Evolutionary conservation across 495 filamentous ascomycete species (phyloP).

Genomic region (Aspergillus sclerotiicarbonarius): DNA sequence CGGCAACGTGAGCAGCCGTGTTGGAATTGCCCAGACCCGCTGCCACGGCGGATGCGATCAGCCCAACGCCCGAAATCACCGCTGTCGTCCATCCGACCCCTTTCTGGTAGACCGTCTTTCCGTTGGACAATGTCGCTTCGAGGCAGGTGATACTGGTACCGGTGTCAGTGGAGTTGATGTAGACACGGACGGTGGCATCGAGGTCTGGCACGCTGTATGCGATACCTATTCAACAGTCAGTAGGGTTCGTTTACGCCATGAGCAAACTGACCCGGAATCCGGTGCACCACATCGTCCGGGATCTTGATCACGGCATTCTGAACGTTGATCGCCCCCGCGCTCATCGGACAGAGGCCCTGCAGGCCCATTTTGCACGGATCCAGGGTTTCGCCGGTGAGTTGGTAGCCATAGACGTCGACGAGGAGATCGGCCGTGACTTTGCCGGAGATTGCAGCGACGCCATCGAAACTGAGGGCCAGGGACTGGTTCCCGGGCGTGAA

Average conservation of each 20-base stretch:
- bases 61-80: constrained; percentile 75
- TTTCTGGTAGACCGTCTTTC: constrained; percentile 83
- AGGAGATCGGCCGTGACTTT: constrained; percentile 76
- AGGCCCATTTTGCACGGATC: constrained; percentile 74
- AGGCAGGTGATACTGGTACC: constrained; percentile 74
- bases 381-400: constrained; percentile 55
- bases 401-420: constrained; percentile 79
- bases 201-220: constrained; percentile 90
- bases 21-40: constrained; percentile 85
- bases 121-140: constrained; percentile 84
- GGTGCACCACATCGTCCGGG: constrained; percentile 49
- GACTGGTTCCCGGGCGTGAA: constrained; percentile 76
- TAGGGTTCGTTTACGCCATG: neutral
- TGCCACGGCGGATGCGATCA: constrained; percentile 75
- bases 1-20: constrained; percentile 89
- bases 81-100: constrained; percentile 89
- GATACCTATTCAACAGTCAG: constrained; percentile 49
- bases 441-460: constrained; percentile 80
- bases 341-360: constrained; percentile 89
- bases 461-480: constrained; percentile 72
- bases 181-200: constrained; percentile 80
- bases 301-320: constrained; percentile 63
- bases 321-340: constrained; percentile 75
- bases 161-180: constrained; percentile 65
- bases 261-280: constrained; percentile 56